These are phyloP conservation scores for Yamadazyma laniorum DNA, from an alignment of 805 yeast genomes.

Conservation along the genomic window DNA sequence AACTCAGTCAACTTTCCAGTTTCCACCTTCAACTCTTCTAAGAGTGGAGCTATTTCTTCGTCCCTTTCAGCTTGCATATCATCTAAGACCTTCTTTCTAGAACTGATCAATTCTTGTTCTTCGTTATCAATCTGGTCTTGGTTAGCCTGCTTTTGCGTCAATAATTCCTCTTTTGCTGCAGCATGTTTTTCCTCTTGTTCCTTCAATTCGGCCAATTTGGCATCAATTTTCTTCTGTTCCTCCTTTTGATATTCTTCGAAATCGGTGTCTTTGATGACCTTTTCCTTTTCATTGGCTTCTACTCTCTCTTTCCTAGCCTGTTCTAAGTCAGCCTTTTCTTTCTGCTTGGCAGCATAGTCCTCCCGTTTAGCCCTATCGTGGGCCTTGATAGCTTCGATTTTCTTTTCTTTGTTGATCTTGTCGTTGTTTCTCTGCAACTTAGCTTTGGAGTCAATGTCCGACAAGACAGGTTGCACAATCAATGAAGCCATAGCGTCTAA, in stretches of 20 bases:
- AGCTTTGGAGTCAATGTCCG: slow-evolving; percentile 70
- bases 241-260: slow-evolving; percentile 27
- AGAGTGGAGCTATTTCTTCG: slow-evolving; percentile 51
- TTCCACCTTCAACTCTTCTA: slow-evolving; percentile 52
- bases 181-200: slow-evolving; percentile 40
- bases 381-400: slow-evolving; percentile 30
- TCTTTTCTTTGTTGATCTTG: slow-evolving; percentile 31
- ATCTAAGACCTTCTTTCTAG: slow-evolving; percentile 45
- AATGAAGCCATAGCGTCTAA: slow-evolving; percentile 76
- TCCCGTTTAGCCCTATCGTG: slow-evolving; percentile 33
- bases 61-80: slow-evolving; percentile 53
- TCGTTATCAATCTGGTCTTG: slow-evolving; percentile 44
- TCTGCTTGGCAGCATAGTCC: slow-evolving; percentile 25
- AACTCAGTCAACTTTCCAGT: slow-evolving; percentile 48
- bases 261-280: slow-evolving; percentile 28
- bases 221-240: slow-evolving; percentile 30
- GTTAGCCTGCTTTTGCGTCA: slow-evolving; percentile 46
- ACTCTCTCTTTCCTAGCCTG: slow-evolving; percentile 35
- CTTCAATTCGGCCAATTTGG: slow-evolving; percentile 26
- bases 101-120: slow-evolving; percentile 44
- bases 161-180: slow-evolving; percentile 39
- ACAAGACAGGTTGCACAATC: slow-evolving; percentile 79
- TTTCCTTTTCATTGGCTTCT: slow-evolving; percentile 30
- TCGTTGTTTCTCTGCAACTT: slow-evolving; percentile 58
- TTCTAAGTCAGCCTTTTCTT: slow-evolving; percentile 36